Conservation (phyloP, 495 filamentous ascomycete species). For the Penicillium manginii region DNA sequence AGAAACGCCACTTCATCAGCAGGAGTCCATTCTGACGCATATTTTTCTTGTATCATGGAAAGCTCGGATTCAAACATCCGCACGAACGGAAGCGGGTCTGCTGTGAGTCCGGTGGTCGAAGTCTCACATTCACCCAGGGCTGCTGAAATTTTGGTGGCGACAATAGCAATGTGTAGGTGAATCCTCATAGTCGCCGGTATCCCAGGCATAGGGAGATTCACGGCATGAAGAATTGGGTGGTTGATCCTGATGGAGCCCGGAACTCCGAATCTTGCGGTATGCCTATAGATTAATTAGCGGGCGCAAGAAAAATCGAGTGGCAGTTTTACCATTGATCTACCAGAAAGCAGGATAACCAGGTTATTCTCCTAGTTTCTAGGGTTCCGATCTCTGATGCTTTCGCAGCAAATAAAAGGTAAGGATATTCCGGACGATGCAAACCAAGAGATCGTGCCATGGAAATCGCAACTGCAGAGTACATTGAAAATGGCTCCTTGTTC, state of each 20-base stretch:
- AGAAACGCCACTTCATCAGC: slow-evolving; percentile 9
- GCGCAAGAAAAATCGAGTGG: background rate
- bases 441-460: slow-evolving; percentile 12
- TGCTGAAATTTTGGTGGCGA: slow-evolving; percentile 7
- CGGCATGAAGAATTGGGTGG: slow-evolving; percentile 7
- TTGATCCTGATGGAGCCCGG: slow-evolving; percentile 8
- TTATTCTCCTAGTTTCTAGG: background rate
- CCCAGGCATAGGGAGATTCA: slow-evolving; percentile 3
- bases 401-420: slow-evolving; percentile 9
- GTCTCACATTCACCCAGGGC: slow-evolving; percentile 8
- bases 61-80: slow-evolving; percentile 11
- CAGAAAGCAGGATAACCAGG: slow-evolving; percentile 11
- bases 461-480: slow-evolving; percentile 9
- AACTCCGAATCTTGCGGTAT: slow-evolving; percentile 5
- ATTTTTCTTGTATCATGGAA: slow-evolving; percentile 7
- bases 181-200: slow-evolving; percentile 5
- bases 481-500: slow-evolving; percentile 13
- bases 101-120: slow-evolving; percentile 1
- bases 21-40: slow-evolving; percentile 2
- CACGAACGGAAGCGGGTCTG: slow-evolving; percentile 4
- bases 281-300: background rate
- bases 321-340: slow-evolving; percentile 6
- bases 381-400: slow-evolving; percentile 10
- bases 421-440: slow-evolving; percentile 11
- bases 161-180: slow-evolving; percentile 7